Base-by-base conservation (phyloP, 176 grass and related monocot genomes). In the Musa itinerans region DNA sequence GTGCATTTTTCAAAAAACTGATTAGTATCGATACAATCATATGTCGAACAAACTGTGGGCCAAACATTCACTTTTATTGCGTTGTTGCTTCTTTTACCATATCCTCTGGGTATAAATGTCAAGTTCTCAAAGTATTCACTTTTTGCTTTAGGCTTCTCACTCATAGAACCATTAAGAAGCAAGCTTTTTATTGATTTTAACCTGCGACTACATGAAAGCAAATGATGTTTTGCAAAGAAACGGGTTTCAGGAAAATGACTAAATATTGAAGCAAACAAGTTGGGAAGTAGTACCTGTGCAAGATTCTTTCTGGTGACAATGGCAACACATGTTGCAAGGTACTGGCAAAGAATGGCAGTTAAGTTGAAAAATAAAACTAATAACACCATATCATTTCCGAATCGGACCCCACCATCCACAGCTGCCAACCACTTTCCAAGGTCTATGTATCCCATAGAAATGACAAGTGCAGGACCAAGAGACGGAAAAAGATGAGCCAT, bases 401-500 rank as follows among this genome's bases (percentile, higher is more conserved):
- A 96, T 19, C 83, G 77, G 5, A 80, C 90, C 54, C 92, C 92
- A 11, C 85, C 92, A 63, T 96, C 89, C 53, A 96, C 86, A 13
- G 86, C 82, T 29, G 89, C 86, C 52, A 96, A 78, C 89, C 89
- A 96, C 76, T 96, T 96, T 50, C 86, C 92, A 12, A 96, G 92
- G 73, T 96, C 92, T 70, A 96, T 89, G 71, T 96, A 96, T n/a
- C 89, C 80, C 61, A 92, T 96, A 16, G 92, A 96, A 64, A 96
- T 83, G 63, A 96, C 79, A 24, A 96, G 82, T 62, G 92, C 89
- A 34, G 89, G 89, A 63, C 92, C 86, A 83, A 96, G 77, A 63
- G 82, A 81, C 71, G 87, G 84, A 25, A 89, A 92, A 87, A 96
- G 79, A 83, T 86, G 71, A 75, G 54, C 71, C 69, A 74, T 52